Conservation (phyloP, 306 rosid species). For the Quercus wislizeni region DNA sequence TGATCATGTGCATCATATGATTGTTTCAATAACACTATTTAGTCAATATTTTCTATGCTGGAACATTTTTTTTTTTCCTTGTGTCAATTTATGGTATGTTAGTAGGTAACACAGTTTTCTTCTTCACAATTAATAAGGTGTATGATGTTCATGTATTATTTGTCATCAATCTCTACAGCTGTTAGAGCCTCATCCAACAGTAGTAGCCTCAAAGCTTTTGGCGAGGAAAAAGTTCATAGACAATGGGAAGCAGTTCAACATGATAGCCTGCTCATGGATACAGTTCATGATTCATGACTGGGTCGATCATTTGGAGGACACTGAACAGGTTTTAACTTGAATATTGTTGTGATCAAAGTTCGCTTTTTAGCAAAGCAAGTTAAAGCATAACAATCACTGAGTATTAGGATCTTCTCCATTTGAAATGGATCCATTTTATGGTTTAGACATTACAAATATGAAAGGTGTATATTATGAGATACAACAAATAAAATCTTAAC, state of each 20-base stretch:
- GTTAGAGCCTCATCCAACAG: constrained; percentile 61
- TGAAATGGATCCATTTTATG: background rate
- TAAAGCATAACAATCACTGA: background rate
- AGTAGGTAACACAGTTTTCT: too few species aligned
- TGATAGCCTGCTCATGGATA: constrained; percentile 77
- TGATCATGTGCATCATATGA: too few species aligned
- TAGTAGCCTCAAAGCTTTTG: constrained; percentile 64
- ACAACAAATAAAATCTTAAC: too few species aligned
- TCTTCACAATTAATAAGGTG: too few species aligned
- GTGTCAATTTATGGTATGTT: too few species aligned
- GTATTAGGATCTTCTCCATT: too few species aligned
- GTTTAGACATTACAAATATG: too few species aligned
- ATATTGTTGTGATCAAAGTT: background rate
- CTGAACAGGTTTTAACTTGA: constrained; percentile 41
- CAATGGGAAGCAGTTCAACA: constrained; percentile 66
- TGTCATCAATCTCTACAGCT: constrained; percentile 29
- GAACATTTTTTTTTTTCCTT: too few species aligned
- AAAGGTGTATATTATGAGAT: too few species aligned
- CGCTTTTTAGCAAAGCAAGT: background rate
- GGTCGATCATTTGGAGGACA: constrained; percentile 81
- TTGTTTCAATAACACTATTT: too few species aligned
- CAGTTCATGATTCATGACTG: constrained; percentile 91
- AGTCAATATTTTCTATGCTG: too few species aligned
- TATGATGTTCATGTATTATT: too few species aligned
- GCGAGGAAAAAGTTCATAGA: constrained; percentile 59